phyloP scores from a whole-genome alignment of 495 filamentous ascomycete genomes.

The Penicillium canescens region DNA sequence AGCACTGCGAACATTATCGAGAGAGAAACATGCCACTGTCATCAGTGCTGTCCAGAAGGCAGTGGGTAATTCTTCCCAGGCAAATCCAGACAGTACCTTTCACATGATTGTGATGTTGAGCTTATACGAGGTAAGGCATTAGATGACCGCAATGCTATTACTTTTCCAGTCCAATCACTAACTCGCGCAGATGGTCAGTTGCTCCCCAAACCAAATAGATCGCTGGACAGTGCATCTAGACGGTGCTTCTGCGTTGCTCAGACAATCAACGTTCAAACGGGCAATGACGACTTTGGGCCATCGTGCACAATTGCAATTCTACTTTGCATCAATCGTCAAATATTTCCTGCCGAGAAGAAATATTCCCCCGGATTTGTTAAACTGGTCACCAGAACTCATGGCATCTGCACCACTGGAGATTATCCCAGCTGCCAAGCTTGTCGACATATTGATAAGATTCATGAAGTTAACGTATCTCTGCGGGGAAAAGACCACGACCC shows the following conservation, averaged over 20 bases:
- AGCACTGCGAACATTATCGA: constrained; percentile 11
- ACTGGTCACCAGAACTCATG: constrained; percentile 14
- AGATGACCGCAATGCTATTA: not conserved
- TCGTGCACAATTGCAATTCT: constrained; percentile 21
- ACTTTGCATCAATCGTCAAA: constrained; percentile 20
- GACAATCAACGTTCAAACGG: constrained; percentile 7
- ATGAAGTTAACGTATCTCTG: constrained; percentile 13
- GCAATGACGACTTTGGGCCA: constrained; percentile 3
- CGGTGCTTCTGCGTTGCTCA: constrained; percentile 21
- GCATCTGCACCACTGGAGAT: not conserved
- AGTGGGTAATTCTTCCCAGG: constrained; percentile 14
- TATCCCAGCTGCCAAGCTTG: constrained; percentile 11
- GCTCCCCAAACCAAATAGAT: constrained; percentile 12
- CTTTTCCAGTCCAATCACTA: not conserved
- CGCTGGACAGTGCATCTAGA: constrained; percentile 24
- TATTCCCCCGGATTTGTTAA: constrained; percentile 6
- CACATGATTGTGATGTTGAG: constrained; percentile 22
- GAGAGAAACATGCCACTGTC: constrained; percentile 21
- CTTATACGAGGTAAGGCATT: constrained; percentile 22
- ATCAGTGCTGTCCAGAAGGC: constrained; percentile 18
- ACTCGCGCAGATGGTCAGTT: constrained; percentile 23
- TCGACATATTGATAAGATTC: constrained; percentile 23
- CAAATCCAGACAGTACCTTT: constrained; percentile 12
- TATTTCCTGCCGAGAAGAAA: constrained; percentile 15
- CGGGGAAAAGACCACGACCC: constrained; percentile 2